Evolutionary conservation across 2,329 filamentous ascomycete species (phyloP), one percentile per base, ranked within the genome.

Genomic region (Aaosphaeria arxii): DNA sequence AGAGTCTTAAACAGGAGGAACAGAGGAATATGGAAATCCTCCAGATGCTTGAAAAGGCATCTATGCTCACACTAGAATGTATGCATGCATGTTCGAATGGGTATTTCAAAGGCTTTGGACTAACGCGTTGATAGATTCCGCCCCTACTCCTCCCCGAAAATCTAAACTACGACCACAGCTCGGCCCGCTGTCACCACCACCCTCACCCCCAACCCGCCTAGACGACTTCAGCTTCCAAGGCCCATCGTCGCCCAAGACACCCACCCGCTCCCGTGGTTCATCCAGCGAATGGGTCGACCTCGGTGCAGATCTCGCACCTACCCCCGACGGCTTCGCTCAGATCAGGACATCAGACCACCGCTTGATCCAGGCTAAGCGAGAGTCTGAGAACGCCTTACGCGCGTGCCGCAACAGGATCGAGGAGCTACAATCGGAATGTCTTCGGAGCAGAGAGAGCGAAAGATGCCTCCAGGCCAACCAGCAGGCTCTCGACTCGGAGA

Each of bases 21-120:
- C 57, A 54, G n/a, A 57, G 64, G 48, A 71, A 69, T 49, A 60
- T 56, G 47, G 66, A 71, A 42, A 68, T 71, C 31, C 54, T 71
- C 17, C 61, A 69, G 46, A 66, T 61, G 13, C 30, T 71, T 43
- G 68, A 71, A 49, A 62, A 59, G 48, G 63, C 63, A 47, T 64
- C 66, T 1, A 64, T 62, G 62, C 49, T 70, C 51, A 70, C 68
- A n/a, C 49, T 69, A 28, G 64, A 70, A 52, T 69, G 67, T 65
- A 52, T 54, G 63, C 58, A 30, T 11, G 9, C 30, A 32, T 7
- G 17, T 24, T 24, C 17, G 17, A 24, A 3, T 24, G 17, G 17
- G 17, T 3, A 24, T 24, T 24, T 24, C 17, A 24, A 24, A 24
- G 3, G 17, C 17, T 24, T 24, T 24, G 2, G 17, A 24, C 17